Conservation (phyloP, 257 asterid genomes). For the Petrea volubilis region DNA sequence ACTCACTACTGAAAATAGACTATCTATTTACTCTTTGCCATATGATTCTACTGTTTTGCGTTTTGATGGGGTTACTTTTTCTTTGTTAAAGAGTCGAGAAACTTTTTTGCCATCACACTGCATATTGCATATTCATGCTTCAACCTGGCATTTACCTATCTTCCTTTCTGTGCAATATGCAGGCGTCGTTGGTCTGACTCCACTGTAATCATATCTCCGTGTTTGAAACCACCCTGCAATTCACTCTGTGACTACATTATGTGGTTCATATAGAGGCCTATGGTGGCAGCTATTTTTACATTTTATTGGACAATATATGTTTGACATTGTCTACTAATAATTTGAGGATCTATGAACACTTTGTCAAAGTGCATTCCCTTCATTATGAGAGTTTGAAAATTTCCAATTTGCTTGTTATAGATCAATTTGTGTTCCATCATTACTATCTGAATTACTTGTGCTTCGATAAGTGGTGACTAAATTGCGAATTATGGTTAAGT, state of each 20-base stretch:
- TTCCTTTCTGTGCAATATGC: slow-evolving; percentile 28
- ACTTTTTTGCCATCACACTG: too few relatives aligned
- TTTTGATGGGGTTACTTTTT: too few relatives aligned
- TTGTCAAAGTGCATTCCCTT: background rate
- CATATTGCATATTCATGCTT: background rate
- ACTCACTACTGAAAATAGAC: background rate
- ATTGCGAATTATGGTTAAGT: background rate
- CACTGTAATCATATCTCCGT: slow-evolving; percentile 39
- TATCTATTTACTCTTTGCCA: background rate
- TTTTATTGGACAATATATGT: slow-evolving; percentile 18
- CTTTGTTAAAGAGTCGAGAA: too few relatives aligned
- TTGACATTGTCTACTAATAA: slow-evolving; percentile 13
- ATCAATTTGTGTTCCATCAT: background rate
- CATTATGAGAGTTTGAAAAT: background rate
- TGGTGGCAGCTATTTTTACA: slow-evolving; percentile 18
- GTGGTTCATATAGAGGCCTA: slow-evolving; percentile 35
- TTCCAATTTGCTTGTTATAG: background rate
- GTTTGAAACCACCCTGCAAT: background rate
- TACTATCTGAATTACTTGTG: background rate
- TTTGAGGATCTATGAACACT: slow-evolving; percentile 9
- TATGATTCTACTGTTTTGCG: background rate
- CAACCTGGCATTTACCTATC: background rate
- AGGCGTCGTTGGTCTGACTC: slow-evolving; percentile 92
- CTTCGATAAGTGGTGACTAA: background rate
- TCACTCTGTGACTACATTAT: slow-evolving; percentile 12